Base-by-base conservation (phyloP, 805 yeast species). In the Schizosaccharomyces osmophilus region DNA sequence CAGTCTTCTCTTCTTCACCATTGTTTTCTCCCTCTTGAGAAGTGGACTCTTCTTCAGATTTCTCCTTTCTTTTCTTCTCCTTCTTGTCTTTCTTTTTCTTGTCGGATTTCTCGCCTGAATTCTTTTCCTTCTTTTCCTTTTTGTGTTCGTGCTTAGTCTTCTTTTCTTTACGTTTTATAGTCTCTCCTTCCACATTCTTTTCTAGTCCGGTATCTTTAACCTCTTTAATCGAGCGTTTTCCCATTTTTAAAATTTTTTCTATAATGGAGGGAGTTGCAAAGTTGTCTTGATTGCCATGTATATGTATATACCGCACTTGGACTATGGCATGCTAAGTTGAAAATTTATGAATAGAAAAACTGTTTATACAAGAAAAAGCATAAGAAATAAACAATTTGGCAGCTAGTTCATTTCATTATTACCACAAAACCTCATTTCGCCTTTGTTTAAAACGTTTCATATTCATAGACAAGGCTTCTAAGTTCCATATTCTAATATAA, bases 51-150 rank as follows among this genome's bases (percentile, higher is more conserved):
- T 66, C 59, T 67, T 69, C 59, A 68, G 67, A 43, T 65, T 69
- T 65, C 68, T 68, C 64, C 72, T 69, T 26, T 59, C 63, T 60
- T 63, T 67, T 69, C 62, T 69, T 45, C 13, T n/a, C 22, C 26
- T 45, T 45, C 57, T 51, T 51, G 22, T 51, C 26, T 17, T 51
- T 29, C 57, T 51, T 51, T 9, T 29, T 51, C 19, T 8, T 22
- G 9, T 29, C 26, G n/a, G 31, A 22, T 17, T 29, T 22, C 11
- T 51, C 36, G 13, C 11, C 11, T 4, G 57, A 24, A 4, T 17
- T 17, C 57, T 51, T 51, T 24, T 51, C 39, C 32, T 51, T 22
- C 45, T 22, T 29, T 4, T 55, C 42, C n/a, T 55, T 22, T 39
- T 57, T 57, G 29, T 32, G 48, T 24, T 57, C 39, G n/a, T 57